Evolutionary conservation across 352 stramenopile species (phyloP).

Genomic region (Pythium pyrilobum): DNA sequence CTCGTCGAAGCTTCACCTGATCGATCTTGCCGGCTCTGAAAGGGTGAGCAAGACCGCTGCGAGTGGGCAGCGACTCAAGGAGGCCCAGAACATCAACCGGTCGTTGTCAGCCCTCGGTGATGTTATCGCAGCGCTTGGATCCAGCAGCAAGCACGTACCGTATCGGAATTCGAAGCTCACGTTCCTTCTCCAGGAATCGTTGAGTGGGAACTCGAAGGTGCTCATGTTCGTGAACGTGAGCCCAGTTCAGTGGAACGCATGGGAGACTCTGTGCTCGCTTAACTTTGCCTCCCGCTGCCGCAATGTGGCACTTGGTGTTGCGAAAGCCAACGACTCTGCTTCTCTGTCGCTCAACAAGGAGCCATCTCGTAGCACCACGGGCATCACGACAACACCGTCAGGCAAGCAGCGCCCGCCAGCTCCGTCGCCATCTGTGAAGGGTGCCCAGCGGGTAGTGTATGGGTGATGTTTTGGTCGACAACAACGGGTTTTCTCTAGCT

Average conservation of each 20-base stretch:
- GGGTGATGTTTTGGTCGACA: conserved; percentile 7
- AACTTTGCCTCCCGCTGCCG: conserved; percentile 89
- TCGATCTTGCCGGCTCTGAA: conserved; percentile 87
- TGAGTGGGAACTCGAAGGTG: conserved; percentile 78
- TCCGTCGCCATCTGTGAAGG: conserved; percentile 8
- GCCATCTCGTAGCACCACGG: neutral
- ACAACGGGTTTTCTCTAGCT: neutral
- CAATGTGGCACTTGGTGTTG: conserved; percentile 82
- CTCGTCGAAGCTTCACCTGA: conserved; percentile 79
- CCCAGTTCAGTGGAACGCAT: conserved; percentile 83
- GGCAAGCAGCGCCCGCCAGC: neutral
- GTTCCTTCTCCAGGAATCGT: conserved; percentile 80
- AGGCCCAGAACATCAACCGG: conserved; percentile 96
- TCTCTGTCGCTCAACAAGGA: conserved; percentile 10
- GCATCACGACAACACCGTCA: neutral
- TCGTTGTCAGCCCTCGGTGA: conserved; percentile 92
- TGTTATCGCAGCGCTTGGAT: conserved; percentile 91
- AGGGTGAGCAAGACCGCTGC: conserved; percentile 88
- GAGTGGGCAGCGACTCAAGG: conserved; percentile 90
- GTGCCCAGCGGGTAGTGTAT: conserved; percentile 9
- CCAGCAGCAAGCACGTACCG: conserved; percentile 90
- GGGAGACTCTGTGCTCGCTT: conserved; percentile 88
- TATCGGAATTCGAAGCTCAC: conserved; percentile 96
- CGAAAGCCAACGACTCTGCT: conserved; percentile 41
- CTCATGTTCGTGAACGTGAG: conserved; percentile 88